phyloP scores from a whole-genome alignment of 495 filamentous ascomycete genomes.

The Daldinia grandis region DNA sequence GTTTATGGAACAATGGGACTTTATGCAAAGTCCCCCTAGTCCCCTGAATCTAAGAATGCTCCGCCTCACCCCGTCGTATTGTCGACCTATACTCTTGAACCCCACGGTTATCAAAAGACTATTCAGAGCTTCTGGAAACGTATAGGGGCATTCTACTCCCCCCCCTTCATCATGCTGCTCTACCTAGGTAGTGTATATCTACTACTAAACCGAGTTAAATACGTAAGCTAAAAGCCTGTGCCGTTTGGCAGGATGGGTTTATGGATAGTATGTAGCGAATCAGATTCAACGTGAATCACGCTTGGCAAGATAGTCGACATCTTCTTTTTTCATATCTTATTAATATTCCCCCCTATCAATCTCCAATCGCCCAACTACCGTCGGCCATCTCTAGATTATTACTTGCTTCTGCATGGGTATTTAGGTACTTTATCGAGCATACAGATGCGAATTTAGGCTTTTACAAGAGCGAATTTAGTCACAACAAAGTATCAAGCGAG shows the following conservation, averaged over 20 bases:
- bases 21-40: slow-evolving; percentile 6
- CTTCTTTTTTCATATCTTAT: slow-evolving; percentile 24
- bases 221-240: slow-evolving; percentile 3
- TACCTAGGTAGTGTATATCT: background rate
- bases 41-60: slow-evolving; percentile 4
- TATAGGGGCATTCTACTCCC: background rate
- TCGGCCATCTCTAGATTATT: background rate
- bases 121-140: background rate
- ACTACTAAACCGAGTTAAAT: background rate
- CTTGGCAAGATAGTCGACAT: slow-evolving; percentile 26
- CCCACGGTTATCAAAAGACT: background rate
- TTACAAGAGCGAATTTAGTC: background rate
- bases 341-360: slow-evolving; percentile 24
- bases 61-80: slow-evolving; percentile 33
- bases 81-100: slow-evolving; percentile 11
- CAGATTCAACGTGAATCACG: slow-evolving; percentile 13
- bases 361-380: slow-evolving; percentile 13
- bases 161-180: slow-evolving; percentile 2
- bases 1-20: background rate
- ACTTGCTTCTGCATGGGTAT: slow-evolving; percentile 4
- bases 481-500: background rate
- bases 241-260: slow-evolving; percentile 13
- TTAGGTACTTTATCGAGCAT: slow-evolving; percentile 8
- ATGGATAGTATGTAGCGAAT: slow-evolving; percentile 25
- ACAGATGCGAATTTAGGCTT: background rate